These are phyloP conservation scores for Lotus japonicus DNA, from an alignment of 306 rosid species.

Conservation along the genomic window DNA sequence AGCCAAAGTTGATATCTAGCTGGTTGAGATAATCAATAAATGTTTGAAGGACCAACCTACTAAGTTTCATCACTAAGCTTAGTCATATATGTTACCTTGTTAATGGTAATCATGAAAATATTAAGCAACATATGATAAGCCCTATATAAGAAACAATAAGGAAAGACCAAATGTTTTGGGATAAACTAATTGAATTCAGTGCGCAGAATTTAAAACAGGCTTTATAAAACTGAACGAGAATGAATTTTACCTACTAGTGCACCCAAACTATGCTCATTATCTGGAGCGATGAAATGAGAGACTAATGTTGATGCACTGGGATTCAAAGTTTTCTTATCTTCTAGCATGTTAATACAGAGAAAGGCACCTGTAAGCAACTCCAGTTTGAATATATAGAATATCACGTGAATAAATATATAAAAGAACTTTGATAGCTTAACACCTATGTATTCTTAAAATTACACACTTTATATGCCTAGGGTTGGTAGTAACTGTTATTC, in stretches of 20 bases:
- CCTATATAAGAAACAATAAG: neutral
- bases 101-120: neutral
- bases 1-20: neutral
- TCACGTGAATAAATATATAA: neutral
- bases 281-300: neutral
- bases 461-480: neutral
- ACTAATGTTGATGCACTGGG: neutral
- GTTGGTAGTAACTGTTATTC: neutral
- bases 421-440: neutral
- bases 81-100: neutral
- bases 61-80: neutral
- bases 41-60: neutral
- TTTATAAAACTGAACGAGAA: neutral
- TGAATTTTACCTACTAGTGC: constrained; percentile 6
- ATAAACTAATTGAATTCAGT: neutral
- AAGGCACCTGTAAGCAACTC: constrained; percentile 9
- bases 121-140: neutral
- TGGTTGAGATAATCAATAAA: neutral
- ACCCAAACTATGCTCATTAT: constrained; percentile 1
- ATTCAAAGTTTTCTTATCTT: neutral
- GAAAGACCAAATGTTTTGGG: neutral
- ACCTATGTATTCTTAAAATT: neutral
- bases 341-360: neutral
- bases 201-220: neutral
- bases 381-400: neutral